These are phyloP conservation scores for Pseudoperonospora humuli DNA, from an alignment of 352 stramenopile genomes.

Conservation along the genomic window DNA sequence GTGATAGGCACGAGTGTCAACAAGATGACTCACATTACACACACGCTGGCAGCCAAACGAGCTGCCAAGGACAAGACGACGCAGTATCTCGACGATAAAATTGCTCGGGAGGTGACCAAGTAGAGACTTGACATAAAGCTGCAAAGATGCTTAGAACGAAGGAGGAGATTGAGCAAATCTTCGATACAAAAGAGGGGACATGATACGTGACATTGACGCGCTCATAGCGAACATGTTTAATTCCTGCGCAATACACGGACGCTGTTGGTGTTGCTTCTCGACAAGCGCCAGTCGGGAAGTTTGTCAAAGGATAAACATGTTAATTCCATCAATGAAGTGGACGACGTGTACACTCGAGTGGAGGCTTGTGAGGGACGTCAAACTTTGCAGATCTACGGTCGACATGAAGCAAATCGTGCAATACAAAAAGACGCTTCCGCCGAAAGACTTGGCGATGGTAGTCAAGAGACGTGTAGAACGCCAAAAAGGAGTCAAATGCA, in stretches of 20 bases:
- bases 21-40: conserved; percentile 74
- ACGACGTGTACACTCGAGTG: conserved; percentile 23
- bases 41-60: conserved; percentile 53
- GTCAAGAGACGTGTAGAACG: conserved; percentile 23
- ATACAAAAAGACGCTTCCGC: conserved; percentile 38
- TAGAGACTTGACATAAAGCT: conserved; percentile 5
- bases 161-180: too few species aligned
- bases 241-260: too few species aligned
- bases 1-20: conserved; percentile 59
- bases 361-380: conserved; percentile 45
- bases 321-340: too few species aligned
- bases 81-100: conserved; percentile 80
- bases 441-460: conserved; percentile 48
- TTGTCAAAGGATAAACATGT: too few species aligned
- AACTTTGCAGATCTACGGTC: conserved; percentile 36
- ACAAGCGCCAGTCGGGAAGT: too few species aligned
- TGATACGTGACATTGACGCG: too few species aligned
- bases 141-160: too few species aligned
- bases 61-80: conserved; percentile 58
- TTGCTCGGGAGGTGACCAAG: conserved; percentile 33
- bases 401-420: conserved; percentile 48
- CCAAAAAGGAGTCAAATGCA: conserved; percentile 26
- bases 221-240: too few species aligned
- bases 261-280: too few species aligned
- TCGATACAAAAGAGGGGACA: too few species aligned